A percentile compares a stretch with the other conserved stretches of the same genome.
Evolutionary conservation across 148 eudicot species (phyloP).

Genomic region (Vaccinium corymbosum): DNA sequence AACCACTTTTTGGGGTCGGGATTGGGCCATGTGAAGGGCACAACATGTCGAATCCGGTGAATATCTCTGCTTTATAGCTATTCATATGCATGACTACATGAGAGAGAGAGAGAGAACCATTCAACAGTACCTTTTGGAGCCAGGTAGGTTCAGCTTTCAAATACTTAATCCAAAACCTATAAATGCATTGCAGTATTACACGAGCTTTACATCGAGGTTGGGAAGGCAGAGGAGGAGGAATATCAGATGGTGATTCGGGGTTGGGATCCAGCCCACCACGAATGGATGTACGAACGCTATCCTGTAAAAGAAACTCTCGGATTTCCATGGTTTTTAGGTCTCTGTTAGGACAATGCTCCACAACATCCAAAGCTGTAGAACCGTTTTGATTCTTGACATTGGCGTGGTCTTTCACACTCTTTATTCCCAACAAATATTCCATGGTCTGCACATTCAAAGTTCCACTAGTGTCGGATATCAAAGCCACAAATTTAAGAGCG

Average conservation of each 20-base stretch:
- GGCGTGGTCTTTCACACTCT: neutral
- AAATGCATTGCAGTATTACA: neutral
- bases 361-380: constrained; percentile 29
- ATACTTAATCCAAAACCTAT: neutral
- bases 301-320: constrained; percentile 25
- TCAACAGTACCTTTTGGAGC: neutral
- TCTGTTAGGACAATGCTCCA: constrained; percentile 35
- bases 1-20: too few species aligned
- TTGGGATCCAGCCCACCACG: neutral
- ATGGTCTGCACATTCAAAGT: constrained; percentile 19
- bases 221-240: neutral
- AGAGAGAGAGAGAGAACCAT: neutral
- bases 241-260: neutral
- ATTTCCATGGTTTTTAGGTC: constrained; percentile 33
- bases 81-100: neutral
- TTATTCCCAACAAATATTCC: constrained; percentile 23
- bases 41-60: too few species aligned
- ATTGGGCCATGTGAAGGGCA: too few species aligned
- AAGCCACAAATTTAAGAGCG: neutral
- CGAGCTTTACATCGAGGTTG: neutral
- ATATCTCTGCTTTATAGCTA: too few species aligned
- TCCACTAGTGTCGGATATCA: neutral
- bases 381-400: constrained; percentile 30
- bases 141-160: neutral
- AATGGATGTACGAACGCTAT: constrained; percentile 13